Base-by-base conservation (phyloP, 2,329 filamentous ascomycete species). In the Tolypocladium tundrense region DNA sequence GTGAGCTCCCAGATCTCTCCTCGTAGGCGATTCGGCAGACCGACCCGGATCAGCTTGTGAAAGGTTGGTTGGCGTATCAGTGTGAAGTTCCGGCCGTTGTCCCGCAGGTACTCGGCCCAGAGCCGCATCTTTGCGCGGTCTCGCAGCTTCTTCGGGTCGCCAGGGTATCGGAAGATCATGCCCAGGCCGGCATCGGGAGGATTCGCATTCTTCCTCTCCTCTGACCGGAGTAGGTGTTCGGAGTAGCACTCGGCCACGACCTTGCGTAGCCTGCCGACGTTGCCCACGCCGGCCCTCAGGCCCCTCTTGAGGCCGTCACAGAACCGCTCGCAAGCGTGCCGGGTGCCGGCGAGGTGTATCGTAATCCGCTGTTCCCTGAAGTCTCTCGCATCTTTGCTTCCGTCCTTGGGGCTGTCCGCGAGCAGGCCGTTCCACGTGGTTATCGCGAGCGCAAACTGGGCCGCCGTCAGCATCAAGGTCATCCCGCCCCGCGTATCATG, bases 1-100 rank as follows among this genome's bases (percentile, higher is more conserved):
- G 91, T 90, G 61, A 97, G 78, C 73, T 99, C 94, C 94, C 94
- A 99, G 55, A 95, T 88, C 74, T 99, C 94, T 50, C 94, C 94
- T 62, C 94, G 82, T 54, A 99, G 79, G 53, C 94, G 84, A 72
- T 99, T 99, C 0, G 94, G 94, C 60, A 99, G 78, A 62, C 94
- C 94, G 63, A 99, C 94, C 56, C 94, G 86, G 62, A 99, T 96
- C 54, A 99, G 83, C 72, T 97, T 97, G 75, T 97, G 94, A 67
- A 97, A 97, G 33, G 94, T 97, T 4, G 94, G 93, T 70, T 99
- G 94, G 58, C 94, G 88, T 59, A 99, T 88, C 56, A 99, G 76
- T 1, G 92, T 97, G 57, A 88, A 84, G 73, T 96, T 97, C 58
- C 94, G 86, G 55, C 94, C 94, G 69, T 97, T 97, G 70, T 97